Evolutionary conservation across 371 early-diverging fungal genomes (phyloP), one percentile per base, ranked within the genome.

Genomic region (Funneliformis caledonium): DNA sequence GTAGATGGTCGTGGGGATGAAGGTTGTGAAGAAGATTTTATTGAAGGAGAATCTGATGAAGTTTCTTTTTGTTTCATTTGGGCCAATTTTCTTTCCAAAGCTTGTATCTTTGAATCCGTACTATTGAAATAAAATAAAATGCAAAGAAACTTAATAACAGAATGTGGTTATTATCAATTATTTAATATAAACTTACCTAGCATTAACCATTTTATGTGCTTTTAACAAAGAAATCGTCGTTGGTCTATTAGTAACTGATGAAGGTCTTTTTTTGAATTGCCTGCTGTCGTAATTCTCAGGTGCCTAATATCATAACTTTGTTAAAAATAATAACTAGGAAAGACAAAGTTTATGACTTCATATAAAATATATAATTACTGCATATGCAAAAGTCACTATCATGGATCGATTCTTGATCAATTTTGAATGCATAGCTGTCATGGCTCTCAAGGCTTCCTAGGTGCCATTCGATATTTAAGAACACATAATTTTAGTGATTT

Each of bases 1-100:
- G 82, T 82, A 69, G 82, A 83, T 8, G 64, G 67, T 37, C 80
- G 81, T 50, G 83, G 65, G 8, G 86, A 86, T 4, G 83, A 33
- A 31, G 82, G 83, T 4, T 45, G 56, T 6, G 82, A 74, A 10
- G 70, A 52, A 2, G 80, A 31, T 8, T 80, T 45, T 60, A 43
- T 10, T 65, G 61, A 65, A 42, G 81, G 50, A 3, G 64, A 61
- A 68, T 80, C 22, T 2, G 85, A 78, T 47, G 80, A 72, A 33
- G 16, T 4, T 14, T 22, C 22, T 64, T 72, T 84, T 52, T 83
- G 80, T 73, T 86, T 72, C 80, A 89, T 84, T 47, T 86, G 83
- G 8, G 89, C 91, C 19, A 92, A 81, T 69, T 92, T 92, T 22
- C 84, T 84, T 78, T 92, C 92, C 78, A 92, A 87, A 0, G 92